These are phyloP conservation scores for Russula brevipes DNA, from an alignment of 768 basidiomycete species.

Conservation along the genomic window DNA sequence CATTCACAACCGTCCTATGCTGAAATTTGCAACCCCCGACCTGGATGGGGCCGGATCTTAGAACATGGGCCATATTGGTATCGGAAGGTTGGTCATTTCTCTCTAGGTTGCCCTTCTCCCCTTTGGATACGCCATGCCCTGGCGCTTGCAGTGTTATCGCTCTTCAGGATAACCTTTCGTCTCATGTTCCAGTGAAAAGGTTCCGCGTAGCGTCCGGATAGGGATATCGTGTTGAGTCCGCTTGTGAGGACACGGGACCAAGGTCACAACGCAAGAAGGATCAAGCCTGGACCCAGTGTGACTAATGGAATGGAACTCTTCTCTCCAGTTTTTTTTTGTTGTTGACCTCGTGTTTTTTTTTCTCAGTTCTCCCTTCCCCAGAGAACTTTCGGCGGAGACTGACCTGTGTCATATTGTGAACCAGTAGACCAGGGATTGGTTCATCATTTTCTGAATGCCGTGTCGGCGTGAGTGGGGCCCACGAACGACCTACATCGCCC, in stretches of 20 bases:
- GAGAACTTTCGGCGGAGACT: background rate
- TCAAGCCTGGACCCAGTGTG: no score
- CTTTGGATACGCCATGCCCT: no score
- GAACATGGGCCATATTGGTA: background rate
- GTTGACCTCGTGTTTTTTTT: background rate
- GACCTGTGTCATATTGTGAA: background rate
- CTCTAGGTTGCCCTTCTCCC: no score
- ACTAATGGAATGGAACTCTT: background rate
- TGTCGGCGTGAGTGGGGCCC: background rate
- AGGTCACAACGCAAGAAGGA: no score
- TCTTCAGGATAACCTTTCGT: no score
- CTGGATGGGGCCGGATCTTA: background rate
- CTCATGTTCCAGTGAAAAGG: no score
- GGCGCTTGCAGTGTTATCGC: no score
- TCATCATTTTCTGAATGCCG: background rate
- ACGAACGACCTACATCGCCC: background rate
- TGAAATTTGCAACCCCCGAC: background rate
- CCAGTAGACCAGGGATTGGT: background rate
- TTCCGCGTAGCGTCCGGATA: no score
- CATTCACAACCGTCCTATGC: background rate
- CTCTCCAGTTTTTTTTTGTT: background rate
- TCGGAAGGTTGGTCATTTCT: no score
- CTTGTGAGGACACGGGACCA: no score
- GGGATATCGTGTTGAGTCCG: no score
- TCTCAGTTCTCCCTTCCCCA: background rate